These are phyloP conservation scores for Botrytis cinerea DNA, from an alignment of 2,329 filamentous ascomycete species.

Conservation along the genomic window DNA sequence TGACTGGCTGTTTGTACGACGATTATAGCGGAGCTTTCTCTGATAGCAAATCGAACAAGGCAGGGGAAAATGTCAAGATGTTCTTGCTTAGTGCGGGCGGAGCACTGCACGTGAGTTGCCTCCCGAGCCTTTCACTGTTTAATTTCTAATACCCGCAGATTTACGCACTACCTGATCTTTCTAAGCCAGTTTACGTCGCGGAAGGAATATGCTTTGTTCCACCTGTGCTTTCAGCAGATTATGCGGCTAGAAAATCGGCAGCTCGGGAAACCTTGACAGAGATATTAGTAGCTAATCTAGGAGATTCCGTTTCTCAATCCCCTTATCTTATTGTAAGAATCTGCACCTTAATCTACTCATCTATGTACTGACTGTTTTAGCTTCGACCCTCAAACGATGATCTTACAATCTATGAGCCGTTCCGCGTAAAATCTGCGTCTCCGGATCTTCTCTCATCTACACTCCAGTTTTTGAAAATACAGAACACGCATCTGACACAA, in stretches of 20 bases:
- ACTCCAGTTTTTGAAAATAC: constrained; percentile 75
- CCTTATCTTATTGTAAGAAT: constrained; percentile 78
- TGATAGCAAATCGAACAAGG: constrained; percentile 44
- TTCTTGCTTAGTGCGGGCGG: constrained; percentile 78
- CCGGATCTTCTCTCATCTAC: constrained; percentile 42
- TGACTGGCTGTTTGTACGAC: constrained; percentile 80
- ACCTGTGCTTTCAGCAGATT: constrained; percentile 71
- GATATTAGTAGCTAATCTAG: constrained; percentile 80
- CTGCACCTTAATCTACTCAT: not conserved
- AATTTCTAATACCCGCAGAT: constrained; percentile 52
- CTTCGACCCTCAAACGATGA: constrained; percentile 79
- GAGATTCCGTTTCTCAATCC: constrained; percentile 67
- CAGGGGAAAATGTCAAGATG: constrained; percentile 60
- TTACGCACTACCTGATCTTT: constrained; percentile 73
- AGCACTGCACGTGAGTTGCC: constrained; percentile 65
- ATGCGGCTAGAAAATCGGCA: constrained; percentile 67
- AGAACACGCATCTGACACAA: constrained; percentile 67
- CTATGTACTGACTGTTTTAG: constrained; percentile 46
- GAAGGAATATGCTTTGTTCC: constrained; percentile 79
- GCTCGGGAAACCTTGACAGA: constrained; percentile 75
- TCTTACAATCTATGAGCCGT: constrained; percentile 83
- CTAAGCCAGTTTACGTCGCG: constrained; percentile 69
- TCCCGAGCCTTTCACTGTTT: not conserved
- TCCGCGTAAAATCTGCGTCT: constrained; percentile 49
- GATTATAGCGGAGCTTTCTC: constrained; percentile 61